phyloP scores from a whole-genome alignment of 1,284 basidiomycete species.

The Boletus sp. region DNA sequence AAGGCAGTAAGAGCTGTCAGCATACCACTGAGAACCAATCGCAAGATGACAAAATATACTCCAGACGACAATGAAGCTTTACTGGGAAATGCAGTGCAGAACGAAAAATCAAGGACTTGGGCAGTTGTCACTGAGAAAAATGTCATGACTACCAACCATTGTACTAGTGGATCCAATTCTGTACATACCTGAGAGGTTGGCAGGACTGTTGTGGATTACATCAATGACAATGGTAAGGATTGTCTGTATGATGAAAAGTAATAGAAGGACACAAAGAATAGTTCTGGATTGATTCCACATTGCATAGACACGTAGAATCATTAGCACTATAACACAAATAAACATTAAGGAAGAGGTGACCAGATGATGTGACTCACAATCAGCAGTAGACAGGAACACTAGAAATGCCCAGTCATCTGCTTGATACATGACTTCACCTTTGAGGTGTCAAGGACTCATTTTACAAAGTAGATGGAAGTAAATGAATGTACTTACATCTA shows the following conservation, averaged over 20 bases:
- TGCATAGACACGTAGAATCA: no score
- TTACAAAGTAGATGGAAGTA: no score
- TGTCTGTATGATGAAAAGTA: background rate
- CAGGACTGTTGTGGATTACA: background rate
- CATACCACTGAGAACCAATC: background rate
- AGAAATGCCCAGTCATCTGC: background rate
- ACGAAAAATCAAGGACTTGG: background rate
- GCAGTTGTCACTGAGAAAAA: background rate
- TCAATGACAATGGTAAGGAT: background rate
- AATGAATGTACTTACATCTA: no score
- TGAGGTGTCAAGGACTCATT: no score
- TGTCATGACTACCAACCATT: background rate
- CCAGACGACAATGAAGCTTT: background rate
- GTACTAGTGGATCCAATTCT: background rate
- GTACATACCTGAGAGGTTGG: background rate
- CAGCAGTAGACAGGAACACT: background rate
- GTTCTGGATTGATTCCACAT: no score
- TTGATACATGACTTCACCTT: background rate
- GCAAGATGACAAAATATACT: background rate
- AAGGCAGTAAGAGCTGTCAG: background rate
- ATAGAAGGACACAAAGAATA: background rate
- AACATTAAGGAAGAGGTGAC: background rate
- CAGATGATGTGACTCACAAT: background rate
- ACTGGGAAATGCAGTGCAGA: background rate
- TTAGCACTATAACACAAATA: no score